Conservation (phyloP, 108 stramenopile genomes). For the Hondaea fermentalgiana region DNA sequence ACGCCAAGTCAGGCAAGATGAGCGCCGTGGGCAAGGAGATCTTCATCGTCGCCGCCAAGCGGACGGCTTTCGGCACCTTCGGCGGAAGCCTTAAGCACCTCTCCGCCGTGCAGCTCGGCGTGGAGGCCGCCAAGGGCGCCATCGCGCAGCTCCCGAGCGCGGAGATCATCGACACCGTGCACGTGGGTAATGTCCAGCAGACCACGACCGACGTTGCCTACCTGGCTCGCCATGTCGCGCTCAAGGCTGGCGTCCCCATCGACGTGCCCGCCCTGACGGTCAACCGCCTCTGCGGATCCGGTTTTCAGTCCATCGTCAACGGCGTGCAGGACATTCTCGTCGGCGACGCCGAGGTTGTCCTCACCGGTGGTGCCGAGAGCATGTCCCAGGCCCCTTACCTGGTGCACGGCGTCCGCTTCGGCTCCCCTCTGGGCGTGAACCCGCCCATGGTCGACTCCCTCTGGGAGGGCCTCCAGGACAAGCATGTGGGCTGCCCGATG, state of each 20-base stretch:
- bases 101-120: constrained; percentile 68
- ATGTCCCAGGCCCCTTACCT: constrained; percentile 61
- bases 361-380: constrained; percentile 91
- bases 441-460: constrained; percentile 47
- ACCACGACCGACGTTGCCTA: constrained; percentile 76
- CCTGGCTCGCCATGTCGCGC: constrained; percentile 79
- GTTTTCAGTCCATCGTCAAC: constrained; percentile 88
- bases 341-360: constrained; percentile 66
- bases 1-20: background rate
- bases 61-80: constrained; percentile 93
- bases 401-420: constrained; percentile 20
- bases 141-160: constrained; percentile 58
- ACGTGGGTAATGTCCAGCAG: constrained; percentile 92
- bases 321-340: constrained; percentile 78
- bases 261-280: constrained; percentile 78
- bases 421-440: constrained; percentile 16
- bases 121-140: constrained; percentile 47
- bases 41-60: constrained; percentile 63
- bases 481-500: constrained; percentile 58
- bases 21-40: constrained; percentile 4
- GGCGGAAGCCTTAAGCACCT: constrained; percentile 74
- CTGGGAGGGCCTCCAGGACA: constrained; percentile 81
- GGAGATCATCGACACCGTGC: constrained; percentile 63
- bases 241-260: constrained; percentile 64
- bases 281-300: constrained; percentile 91